These are phyloP conservation scores for Citrullus amarus DNA, from an alignment of 306 rosid species.

Conservation along the genomic window DNA sequence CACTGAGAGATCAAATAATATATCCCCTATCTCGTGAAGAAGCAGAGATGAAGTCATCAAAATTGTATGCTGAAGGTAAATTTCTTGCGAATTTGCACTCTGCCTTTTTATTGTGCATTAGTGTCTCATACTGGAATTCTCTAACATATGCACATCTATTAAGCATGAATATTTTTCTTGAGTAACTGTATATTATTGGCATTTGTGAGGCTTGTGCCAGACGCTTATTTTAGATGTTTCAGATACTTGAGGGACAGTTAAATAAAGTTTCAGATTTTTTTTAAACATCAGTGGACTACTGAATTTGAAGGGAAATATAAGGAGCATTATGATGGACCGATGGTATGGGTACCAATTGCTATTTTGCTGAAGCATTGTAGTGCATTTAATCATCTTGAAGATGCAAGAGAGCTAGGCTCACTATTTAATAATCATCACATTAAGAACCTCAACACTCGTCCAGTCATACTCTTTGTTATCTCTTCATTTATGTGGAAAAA, in stretches of 20 bases:
- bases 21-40: slow-evolving; percentile 82
- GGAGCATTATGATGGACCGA: neutral
- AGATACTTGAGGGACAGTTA: neutral
- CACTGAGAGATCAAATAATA: slow-evolving; percentile 94
- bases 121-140: neutral
- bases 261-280: neutral
- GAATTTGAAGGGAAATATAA: neutral
- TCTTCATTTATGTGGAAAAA: neutral
- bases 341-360: neutral
- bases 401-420: neutral
- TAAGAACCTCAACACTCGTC: neutral
- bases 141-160: neutral
- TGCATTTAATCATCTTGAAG: neutral
- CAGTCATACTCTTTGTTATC: neutral
- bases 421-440: neutral
- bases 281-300: neutral
- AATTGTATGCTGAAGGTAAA: slow-evolving; percentile 55
- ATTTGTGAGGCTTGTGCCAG: neutral
- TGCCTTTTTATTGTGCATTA: neutral
- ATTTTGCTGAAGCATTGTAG: neutral
- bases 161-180: neutral
- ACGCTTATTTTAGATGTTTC: neutral
- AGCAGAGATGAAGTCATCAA: slow-evolving; percentile 54
- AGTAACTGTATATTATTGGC: neutral
- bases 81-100: slow-evolving; percentile 1